Percentiles rank a stretch among this genome's conserved stretches.
Evolutionary conservation across 805 yeast species (phyloP).

Genomic region (Kurtzmaniella cleridarum): DNA sequence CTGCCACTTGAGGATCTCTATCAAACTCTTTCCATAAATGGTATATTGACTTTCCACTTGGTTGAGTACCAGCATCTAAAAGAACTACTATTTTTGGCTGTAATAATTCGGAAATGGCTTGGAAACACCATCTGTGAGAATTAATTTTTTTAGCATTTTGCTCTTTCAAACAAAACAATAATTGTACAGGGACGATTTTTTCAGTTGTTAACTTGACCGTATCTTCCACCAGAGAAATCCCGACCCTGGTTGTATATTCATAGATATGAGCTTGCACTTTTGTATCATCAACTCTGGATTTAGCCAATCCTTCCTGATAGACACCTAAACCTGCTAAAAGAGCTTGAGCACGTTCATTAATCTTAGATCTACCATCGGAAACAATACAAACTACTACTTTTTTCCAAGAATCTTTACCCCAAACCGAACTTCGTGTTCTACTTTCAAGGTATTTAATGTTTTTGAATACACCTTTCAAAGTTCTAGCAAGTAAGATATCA

Average conservation of each 20-base stretch:
- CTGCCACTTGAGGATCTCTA: constrained; percentile 54
- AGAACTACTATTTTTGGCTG: constrained; percentile 54
- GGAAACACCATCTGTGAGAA: constrained; percentile 67
- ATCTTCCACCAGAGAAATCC: constrained; percentile 42
- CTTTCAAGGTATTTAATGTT: constrained; percentile 54
- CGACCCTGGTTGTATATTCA: constrained; percentile 60
- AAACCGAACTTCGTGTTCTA: constrained; percentile 41
- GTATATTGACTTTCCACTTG: constrained; percentile 50
- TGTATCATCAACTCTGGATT: constrained; percentile 52
- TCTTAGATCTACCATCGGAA: constrained; percentile 62
- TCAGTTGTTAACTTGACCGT: constrained; percentile 49
- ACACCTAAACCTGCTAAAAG: constrained; percentile 60
- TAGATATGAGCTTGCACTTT: constrained; percentile 61
- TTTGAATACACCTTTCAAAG: constrained; percentile 59
- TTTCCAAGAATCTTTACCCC: constrained; percentile 51
- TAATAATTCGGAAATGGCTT: constrained; percentile 53
- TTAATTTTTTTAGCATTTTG: constrained; percentile 60
- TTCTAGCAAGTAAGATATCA: constrained; percentile 54
- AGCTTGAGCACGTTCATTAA: constrained; percentile 58
- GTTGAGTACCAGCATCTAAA: constrained; percentile 63
- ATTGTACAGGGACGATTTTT: constrained; percentile 58
- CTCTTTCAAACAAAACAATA: constrained; percentile 58
- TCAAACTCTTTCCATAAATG: constrained; percentile 62
- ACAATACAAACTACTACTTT: constrained; percentile 59
- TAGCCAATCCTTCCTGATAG: constrained; percentile 63